These are phyloP conservation scores for Penicillium expansum DNA, from an alignment of 2,329 filamentous ascomycete genomes.

Conservation along the genomic window DNA sequence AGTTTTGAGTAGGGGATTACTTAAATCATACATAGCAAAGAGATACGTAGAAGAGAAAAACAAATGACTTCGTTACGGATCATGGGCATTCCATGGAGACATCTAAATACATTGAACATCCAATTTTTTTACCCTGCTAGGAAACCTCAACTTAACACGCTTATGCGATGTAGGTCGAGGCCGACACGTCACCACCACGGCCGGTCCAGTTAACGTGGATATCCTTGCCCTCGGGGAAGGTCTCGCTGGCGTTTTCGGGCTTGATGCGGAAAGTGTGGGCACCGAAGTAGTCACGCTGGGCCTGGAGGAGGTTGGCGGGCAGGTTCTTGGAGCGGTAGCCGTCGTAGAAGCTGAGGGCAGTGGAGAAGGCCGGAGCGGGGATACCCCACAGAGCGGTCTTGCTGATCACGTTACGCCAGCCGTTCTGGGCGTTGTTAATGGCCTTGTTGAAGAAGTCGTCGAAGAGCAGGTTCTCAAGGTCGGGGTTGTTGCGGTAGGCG, in stretches of 20 bases:
- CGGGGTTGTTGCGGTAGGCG: conserved; percentile 89
- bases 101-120: conserved; percentile 30
- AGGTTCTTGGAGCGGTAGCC: conserved; percentile 97
- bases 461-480: conserved; percentile 97
- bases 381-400: conserved; percentile 93
- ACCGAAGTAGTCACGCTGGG: conserved; percentile 99
- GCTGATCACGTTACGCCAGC: conserved; percentile 87
- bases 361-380: conserved; percentile 93
- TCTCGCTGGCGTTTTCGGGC: conserved; percentile 71
- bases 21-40: not conserved
- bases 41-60: conserved; percentile 3
- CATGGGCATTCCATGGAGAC: conserved; percentile 22
- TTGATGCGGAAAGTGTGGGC: conserved; percentile 88
- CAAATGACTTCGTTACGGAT: conserved; percentile 26
- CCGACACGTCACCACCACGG: conserved; percentile 93
- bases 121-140: conserved; percentile 25
- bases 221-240: conserved; percentile 81
- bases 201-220: conserved; percentile 99
- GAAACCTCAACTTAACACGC: conserved; percentile 5
- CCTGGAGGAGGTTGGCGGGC: conserved; percentile 96
- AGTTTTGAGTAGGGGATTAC: no score
- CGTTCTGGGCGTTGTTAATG: conserved; percentile 91
- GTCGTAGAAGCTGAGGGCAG: conserved; percentile 97
- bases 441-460: conserved; percentile 99
- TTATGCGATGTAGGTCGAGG: conserved; percentile 97